These are phyloP conservation scores for Barnettozyma sucrosica DNA, from an alignment of 805 yeast genomes.

Conservation along the genomic window DNA sequence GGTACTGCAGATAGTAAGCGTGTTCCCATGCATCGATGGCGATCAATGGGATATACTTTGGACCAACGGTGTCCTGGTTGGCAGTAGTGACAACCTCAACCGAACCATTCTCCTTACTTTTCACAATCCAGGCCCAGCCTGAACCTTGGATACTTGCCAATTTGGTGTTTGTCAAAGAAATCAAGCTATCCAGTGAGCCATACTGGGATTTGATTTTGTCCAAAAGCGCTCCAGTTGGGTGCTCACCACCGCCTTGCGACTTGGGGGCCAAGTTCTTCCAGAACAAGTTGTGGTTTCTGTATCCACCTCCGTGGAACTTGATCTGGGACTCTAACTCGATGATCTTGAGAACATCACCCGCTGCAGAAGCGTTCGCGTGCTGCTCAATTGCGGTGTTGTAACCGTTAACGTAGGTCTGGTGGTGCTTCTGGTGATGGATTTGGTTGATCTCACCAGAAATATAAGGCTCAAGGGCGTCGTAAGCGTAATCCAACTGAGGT, in stretches of 20 bases:
- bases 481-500: conserved; percentile 80
- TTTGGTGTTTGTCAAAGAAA: conserved; percentile 54
- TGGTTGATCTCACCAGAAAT: conserved; percentile 84
- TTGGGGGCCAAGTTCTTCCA: conserved; percentile 84
- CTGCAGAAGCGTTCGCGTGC: conserved; percentile 53
- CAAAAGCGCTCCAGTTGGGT: conserved; percentile 48
- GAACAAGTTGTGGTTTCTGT: conserved; percentile 76
- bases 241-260: conserved; percentile 68
- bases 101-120: conserved; percentile 67
- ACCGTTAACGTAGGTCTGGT: conserved; percentile 84
- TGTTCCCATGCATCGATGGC: conserved; percentile 98
- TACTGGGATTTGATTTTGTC: conserved; percentile 55
- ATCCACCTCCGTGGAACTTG: conserved; percentile 92
- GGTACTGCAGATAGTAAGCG: conserved; percentile 90
- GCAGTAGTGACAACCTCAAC: conserved; percentile 73
- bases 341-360: conserved; percentile 52
- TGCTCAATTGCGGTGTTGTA: conserved; percentile 74
- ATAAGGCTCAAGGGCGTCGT: conserved; percentile 78
- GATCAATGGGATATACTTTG: conserved; percentile 58
- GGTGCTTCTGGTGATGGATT: conserved; percentile 83
- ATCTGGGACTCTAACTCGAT: conserved; percentile 64
- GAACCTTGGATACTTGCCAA: conserved; percentile 90
- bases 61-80: conserved; percentile 83
- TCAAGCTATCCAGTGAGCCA: conserved; percentile 70
- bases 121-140: conserved; percentile 91